phyloP scores from a whole-genome alignment of 768 basidiomycete species.

The Chlorophyllum brunneum region DNA sequence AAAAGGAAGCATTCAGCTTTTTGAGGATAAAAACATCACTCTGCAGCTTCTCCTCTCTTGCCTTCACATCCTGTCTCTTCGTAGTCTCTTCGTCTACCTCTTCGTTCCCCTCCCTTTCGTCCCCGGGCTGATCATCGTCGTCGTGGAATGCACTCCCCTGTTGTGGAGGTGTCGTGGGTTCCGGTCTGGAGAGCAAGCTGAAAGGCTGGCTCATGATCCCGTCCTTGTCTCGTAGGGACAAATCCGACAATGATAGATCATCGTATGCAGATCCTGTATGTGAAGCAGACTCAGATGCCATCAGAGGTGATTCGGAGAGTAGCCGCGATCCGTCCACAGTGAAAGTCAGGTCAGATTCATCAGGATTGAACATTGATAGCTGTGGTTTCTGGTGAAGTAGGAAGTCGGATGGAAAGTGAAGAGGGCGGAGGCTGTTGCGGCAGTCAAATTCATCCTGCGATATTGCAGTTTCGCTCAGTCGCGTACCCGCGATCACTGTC shows the following conservation, averaged over 20 bases:
- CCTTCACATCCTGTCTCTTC: conserved; percentile 9
- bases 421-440: neutral
- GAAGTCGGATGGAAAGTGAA: neutral
- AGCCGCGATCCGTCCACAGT: conserved; percentile 22
- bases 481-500: neutral
- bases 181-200: conserved; percentile 23
- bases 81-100: conserved; percentile 5
- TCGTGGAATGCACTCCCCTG: conserved; percentile 8
- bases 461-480: neutral
- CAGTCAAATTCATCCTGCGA: neutral
- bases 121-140: too few species aligned
- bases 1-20: conserved; percentile 70
- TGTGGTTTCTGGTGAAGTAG: neutral
- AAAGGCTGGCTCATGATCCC: conserved; percentile 22
- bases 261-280: conserved; percentile 39
- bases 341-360: conserved; percentile 15
- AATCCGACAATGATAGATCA: conserved; percentile 57
- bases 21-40: conserved; percentile 69
- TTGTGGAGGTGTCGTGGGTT: conserved; percentile 13
- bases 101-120: neutral
- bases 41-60: conserved; percentile 67
- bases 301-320: conserved; percentile 41
- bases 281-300: conserved; percentile 21
- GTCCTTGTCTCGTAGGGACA: conserved; percentile 38
- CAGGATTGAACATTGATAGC: neutral